Evolutionary conservation across 164 flowering plant genomes (phyloP), one percentile per base, ranked within the genome.

Genomic region (Magnolia kwangsiensis): DNA sequence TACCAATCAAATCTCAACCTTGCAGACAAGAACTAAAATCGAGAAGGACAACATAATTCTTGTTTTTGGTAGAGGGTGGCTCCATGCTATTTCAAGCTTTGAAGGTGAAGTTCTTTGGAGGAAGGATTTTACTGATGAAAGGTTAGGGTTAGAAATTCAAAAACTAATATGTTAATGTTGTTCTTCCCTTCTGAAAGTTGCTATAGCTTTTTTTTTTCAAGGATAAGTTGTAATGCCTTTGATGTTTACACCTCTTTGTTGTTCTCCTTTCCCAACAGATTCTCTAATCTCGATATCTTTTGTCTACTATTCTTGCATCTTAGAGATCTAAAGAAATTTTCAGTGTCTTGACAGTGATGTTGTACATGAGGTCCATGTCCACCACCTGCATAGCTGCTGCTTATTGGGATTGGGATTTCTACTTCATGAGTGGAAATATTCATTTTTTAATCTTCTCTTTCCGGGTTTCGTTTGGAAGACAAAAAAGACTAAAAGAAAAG

Each of bases 41-140:
- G 92, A 86, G 72, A 89, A 84, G 85, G 93, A 91, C 75, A 86
- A 81, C 75, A 69, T 81, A 63, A 83, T 92, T 73, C 75, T 96
- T 81, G 95, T 89, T 80, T 90, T 83, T 73, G 85, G 96, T 69
- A 83, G 79, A 78, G 93, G 98, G 10, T 83, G 81, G 81, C 87
- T 96, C 67, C 89, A 91, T 87, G 98, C 95, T 76, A 75, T 96
- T 83, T 93, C 99, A 74, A 85, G 96, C 77, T 78, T 91, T 73
- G 96, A 94, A 86, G 99, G 99, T 27, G 90, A 84, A 67, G 77
- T 89, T 79, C 75, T 96, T 49, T 96, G 99, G 99, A 91, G 82
- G 76, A 86, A 79, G 77, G 93, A 90, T 66, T 84, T 95, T 61
- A 79, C 76, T 0, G 63, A 75, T 76, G 91, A 94, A 82, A 90